Percentiles rank a stretch among this genome's conserved stretches.
These are phyloP conservation scores for Candida ascalaphidarum DNA, from an alignment of 805 yeast species.

Conservation along the genomic window DNA sequence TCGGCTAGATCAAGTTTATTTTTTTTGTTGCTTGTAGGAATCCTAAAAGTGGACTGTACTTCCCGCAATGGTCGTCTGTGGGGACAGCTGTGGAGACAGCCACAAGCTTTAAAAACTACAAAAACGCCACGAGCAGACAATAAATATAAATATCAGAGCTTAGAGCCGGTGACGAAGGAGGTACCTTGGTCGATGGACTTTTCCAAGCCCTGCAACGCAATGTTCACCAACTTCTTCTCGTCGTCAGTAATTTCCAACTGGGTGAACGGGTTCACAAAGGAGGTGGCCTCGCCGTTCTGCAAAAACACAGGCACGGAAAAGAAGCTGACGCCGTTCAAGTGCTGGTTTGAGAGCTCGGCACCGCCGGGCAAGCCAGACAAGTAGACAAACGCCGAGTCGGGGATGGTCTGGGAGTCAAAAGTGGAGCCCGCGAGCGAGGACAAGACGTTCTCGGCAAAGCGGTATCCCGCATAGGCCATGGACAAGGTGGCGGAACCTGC, in stretches of 20 bases:
- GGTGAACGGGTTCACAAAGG: conserved; percentile 27
- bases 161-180: conserved; percentile 28
- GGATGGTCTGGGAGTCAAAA: conserved; percentile 24
- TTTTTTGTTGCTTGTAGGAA: too few relatives aligned
- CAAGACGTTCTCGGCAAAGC: conserved; percentile 9
- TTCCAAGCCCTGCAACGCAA: conserved; percentile 31
- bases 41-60: too few relatives aligned
- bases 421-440: conserved; percentile 13
- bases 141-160: too few relatives aligned
- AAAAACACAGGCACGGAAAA: conserved; percentile 43
- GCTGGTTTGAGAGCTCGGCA: conserved; percentile 23
- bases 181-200: conserved; percentile 33
- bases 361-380: conserved; percentile 49
- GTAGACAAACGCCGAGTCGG: conserved; percentile 44
- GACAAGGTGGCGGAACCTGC: conserved; percentile 13
- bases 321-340: conserved; percentile 32
- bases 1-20: conserved; percentile 27
- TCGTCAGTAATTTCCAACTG: conserved; percentile 17
- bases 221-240: conserved; percentile 24
- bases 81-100: too few relatives aligned
- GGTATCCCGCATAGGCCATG: conserved; percentile 14
- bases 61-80: too few relatives aligned
- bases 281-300: conserved; percentile 25
- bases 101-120: too few relatives aligned
- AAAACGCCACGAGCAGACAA: too few relatives aligned